Percentiles rank a stretch among this genome's conserved stretches.
Evolutionary conservation across 202 grass and related monocot genomes (phyloP).

Genomic region (Zoysia matrella): DNA sequence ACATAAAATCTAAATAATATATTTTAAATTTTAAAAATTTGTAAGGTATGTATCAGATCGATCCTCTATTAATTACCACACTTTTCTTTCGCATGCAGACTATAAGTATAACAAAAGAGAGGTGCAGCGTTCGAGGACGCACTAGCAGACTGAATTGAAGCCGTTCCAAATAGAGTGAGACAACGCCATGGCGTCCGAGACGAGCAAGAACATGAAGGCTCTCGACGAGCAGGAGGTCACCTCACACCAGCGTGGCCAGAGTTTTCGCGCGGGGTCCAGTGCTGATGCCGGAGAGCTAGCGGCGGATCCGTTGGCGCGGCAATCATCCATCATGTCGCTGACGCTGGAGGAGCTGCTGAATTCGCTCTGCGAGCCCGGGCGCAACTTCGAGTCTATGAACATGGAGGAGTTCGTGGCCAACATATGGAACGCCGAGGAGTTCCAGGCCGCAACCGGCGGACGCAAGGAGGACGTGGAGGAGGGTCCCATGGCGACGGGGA

Average conservation of each 20-base stretch:
- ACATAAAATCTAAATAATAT: no score
- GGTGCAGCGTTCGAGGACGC: neutral
- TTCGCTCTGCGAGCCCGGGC: slow-evolving; percentile 73
- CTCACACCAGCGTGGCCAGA: slow-evolving; percentile 58
- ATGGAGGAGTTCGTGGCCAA: slow-evolving; percentile 97
- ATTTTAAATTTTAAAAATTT: no score
- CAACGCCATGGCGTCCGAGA: slow-evolving; percentile 43
- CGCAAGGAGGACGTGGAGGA: slow-evolving; percentile 7
- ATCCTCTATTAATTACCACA: neutral
- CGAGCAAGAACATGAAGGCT: slow-evolving; percentile 50
- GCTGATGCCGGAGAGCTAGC: neutral
- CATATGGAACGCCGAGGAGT: slow-evolving; percentile 96
- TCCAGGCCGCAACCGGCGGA: slow-evolving; percentile 50
- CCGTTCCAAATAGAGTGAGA: neutral
- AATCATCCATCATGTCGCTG: slow-evolving; percentile 73
- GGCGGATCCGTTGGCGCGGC: slow-evolving; percentile 39
- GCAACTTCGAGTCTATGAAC: slow-evolving; percentile 94
- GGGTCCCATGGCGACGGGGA: neutral
- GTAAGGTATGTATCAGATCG: no score
- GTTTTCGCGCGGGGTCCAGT: neutral
- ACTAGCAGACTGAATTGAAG: neutral
- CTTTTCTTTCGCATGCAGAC: slow-evolving; percentile 33
- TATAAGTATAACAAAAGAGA: slow-evolving; percentile 23
- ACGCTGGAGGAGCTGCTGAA: slow-evolving; percentile 84
- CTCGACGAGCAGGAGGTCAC: slow-evolving; percentile 73